Conservation (phyloP, 495 filamentous ascomycete genomes). For the Aspergillus homomorphus region DNA sequence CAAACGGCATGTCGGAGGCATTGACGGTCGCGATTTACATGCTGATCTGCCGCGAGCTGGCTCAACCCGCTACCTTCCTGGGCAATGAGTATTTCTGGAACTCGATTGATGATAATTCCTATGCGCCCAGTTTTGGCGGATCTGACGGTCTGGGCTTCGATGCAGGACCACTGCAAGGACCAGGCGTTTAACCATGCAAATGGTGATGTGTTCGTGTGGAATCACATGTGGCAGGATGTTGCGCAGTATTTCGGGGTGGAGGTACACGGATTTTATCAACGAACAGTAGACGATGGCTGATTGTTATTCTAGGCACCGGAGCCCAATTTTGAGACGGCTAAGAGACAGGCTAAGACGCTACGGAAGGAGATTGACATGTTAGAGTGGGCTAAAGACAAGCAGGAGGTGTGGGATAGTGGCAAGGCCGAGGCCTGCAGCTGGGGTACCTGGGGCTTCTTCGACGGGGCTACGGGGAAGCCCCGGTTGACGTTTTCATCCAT, state of each 20-base stretch:
- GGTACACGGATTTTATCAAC: background rate
- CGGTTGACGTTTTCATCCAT: constrained; percentile 24
- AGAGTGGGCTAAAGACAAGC: constrained; percentile 32
- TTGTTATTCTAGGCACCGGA: constrained; percentile 13
- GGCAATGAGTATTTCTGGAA: constrained; percentile 28
- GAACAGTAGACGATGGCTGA: background rate
- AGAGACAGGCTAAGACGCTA: constrained; percentile 14
- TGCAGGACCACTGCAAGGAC: constrained; percentile 19
- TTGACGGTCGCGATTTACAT: constrained; percentile 27
- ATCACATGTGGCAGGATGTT: constrained; percentile 24
- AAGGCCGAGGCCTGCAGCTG: constrained; percentile 23
- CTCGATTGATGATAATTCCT: constrained; percentile 26
- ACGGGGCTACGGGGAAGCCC: constrained; percentile 22
- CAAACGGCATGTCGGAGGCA: constrained; percentile 32
- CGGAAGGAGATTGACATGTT: constrained; percentile 25
- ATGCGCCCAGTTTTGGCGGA: constrained; percentile 25
- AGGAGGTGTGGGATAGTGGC: constrained; percentile 27
- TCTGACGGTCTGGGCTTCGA: constrained; percentile 20
- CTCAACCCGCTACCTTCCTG: constrained; percentile 15
- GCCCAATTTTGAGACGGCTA: constrained; percentile 14
- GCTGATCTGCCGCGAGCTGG: constrained; percentile 27
- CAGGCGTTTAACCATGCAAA: constrained; percentile 31
- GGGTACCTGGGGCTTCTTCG: constrained; percentile 28
- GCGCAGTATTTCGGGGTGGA: constrained; percentile 25
- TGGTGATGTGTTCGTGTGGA: constrained; percentile 32